Evolutionary conservation across 768 basidiomycete species (phyloP).

Genomic region (Holtermanniella nyarrowii): DNA sequence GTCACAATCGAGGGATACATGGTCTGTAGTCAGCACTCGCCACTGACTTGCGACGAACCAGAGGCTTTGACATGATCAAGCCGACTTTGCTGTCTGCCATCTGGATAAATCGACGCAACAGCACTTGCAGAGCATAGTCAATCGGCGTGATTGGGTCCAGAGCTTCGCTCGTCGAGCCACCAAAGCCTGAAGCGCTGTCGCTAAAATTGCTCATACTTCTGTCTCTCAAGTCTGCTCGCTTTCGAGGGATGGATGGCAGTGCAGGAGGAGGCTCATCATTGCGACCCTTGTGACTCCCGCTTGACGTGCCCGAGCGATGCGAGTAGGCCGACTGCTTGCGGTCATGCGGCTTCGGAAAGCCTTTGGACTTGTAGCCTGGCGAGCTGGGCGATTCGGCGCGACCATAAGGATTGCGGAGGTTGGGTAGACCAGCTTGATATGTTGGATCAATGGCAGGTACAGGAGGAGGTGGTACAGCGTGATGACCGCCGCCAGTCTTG

Average conservation of each 20-base stretch:
- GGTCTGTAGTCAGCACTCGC: constrained; percentile 46
- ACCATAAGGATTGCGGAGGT: constrained; percentile 34
- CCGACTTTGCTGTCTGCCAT: constrained; percentile 72
- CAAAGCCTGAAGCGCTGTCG: constrained; percentile 18
- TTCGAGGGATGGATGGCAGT: constrained; percentile 27
- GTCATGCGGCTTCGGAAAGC: constrained; percentile 9
- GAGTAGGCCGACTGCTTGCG: constrained; percentile 24
- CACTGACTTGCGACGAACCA: constrained; percentile 47
- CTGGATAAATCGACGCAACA: constrained; percentile 76
- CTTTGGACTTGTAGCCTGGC: constrained; percentile 5
- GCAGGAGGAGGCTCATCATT: constrained; percentile 27
- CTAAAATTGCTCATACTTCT: constrained; percentile 15
- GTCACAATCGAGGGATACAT: constrained; percentile 57
- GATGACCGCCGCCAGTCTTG: constrained; percentile 8
- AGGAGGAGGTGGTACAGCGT: neutral
- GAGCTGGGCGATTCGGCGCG: constrained; percentile 24
- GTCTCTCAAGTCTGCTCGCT: constrained; percentile 23
- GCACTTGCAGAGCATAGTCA: constrained; percentile 76
- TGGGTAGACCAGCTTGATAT: constrained; percentile 22
- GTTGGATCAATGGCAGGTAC: constrained; percentile 26
- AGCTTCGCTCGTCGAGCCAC: constrained; percentile 58
- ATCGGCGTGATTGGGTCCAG: constrained; percentile 69
- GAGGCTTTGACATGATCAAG: constrained; percentile 55
- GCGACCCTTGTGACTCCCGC: constrained; percentile 19
- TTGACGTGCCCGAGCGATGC: constrained; percentile 17